Base-by-base conservation (phyloP, 2,329 filamentous ascomycete genomes). In the Talaromyces sp. region DNA sequence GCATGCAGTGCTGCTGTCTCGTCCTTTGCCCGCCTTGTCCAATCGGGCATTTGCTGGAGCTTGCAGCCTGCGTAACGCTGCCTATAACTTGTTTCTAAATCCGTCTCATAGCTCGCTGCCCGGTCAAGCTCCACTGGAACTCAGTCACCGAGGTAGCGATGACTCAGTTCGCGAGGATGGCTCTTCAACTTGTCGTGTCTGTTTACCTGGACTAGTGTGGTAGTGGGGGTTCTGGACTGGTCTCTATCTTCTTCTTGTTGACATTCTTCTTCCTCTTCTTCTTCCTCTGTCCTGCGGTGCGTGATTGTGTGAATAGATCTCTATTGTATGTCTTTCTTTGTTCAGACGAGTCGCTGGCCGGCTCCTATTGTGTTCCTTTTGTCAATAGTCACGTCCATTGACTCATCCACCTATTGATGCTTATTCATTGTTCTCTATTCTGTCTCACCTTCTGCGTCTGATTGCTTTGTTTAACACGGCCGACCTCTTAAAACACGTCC, bases 401-500 rank as follows among this genome's bases (percentile, higher is more conserved):
- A 44, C 27, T 44, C 36, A 53, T 56, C 50, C 6, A 9, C 18
- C 40, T 56, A 33, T 50, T 61, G 14, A 51, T 34, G 27, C 8
- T 44, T 42, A 47, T 60, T 47, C 42, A 58, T 51, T 47, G 36
- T 58, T 53, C 50, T 16, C 12, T 53, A 53, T 58, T 53, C 28
- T 28, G 2, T 53, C 12, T 31, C 50, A 51, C 9, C 44, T 27
- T 8, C 14, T 18, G 14, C n/a, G 2, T 42, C 9, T 56, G 8
- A n/a, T 16, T 53, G 16, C 16, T 12, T 53, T 53, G 3, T 30
- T 53, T 28, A 23, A 16, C 10, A 53, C 50, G 28, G 50, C 50
- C 50, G 56, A 33, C 16, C 36, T 27, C 18, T 51, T 63, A 55
- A 47, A 28, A 57, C 54, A 55, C 56, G 47, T n/a, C 36, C 30